These are phyloP conservation scores for Alternaria alternata DNA, from an alignment of 2,329 filamentous ascomycete species.

Conservation along the genomic window DNA sequence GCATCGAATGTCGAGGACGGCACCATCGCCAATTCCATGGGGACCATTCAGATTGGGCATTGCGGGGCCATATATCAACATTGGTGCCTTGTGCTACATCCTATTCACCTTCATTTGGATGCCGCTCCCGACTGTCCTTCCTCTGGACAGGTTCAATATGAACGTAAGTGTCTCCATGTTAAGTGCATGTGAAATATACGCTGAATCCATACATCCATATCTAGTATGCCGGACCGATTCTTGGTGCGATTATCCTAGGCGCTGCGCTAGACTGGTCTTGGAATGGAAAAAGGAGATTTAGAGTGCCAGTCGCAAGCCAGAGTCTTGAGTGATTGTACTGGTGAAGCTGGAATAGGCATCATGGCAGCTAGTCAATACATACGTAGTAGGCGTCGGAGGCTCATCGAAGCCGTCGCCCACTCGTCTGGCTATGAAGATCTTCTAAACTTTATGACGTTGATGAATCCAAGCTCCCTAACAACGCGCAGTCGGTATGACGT, in stretches of 20 bases:
- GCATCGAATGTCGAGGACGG: conserved; percentile 17
- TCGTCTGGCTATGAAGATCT: background rate
- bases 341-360: background rate
- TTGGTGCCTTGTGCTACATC: conserved; percentile 31
- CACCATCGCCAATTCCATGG: conserved; percentile 22
- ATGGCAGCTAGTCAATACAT: background rate
- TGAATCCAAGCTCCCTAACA: background rate
- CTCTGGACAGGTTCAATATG: conserved; percentile 29
- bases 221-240: conserved; percentile 36
- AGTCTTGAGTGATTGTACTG: background rate
- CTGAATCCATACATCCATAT: too few species aligned
- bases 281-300: conserved; percentile 36
- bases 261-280: conserved; percentile 36
- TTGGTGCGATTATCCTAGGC: conserved; percentile 28
- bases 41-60: conserved; percentile 34
- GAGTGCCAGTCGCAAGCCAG: conserved; percentile 24
- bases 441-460: background rate
- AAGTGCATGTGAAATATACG: too few species aligned
- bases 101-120: conserved; percentile 37
- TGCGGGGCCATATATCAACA: conserved; percentile 32
- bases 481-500: background rate
- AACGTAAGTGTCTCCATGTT: conserved; percentile 13
- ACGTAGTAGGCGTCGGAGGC: background rate
- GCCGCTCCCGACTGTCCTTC: conserved; percentile 35
- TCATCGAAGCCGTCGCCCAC: background rate